phyloP scores from a whole-genome alignment of 2,329 filamentous ascomycete species.

The Ceratocystis eucalypticola region DNA sequence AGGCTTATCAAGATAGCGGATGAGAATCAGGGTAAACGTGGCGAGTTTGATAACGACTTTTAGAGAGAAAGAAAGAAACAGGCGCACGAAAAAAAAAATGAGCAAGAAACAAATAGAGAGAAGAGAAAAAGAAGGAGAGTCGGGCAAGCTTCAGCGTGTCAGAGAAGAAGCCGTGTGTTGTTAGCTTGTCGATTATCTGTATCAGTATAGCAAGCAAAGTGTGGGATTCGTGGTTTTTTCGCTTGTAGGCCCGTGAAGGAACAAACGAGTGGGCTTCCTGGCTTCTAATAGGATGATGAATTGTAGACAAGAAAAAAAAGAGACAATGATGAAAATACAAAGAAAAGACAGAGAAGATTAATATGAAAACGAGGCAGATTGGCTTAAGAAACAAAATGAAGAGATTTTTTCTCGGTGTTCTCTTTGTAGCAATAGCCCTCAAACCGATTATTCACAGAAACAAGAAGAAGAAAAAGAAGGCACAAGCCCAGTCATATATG shows the following conservation, averaged over 20 bases:
- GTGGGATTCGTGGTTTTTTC: conserved; percentile 8
- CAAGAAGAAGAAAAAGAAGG: conserved; percentile 13
- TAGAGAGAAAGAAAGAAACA: not conserved
- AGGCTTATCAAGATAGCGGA: no score
- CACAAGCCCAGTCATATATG: conserved; percentile 10
- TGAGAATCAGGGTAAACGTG: no score
- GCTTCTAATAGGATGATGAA: conserved; percentile 8
- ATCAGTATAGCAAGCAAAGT: not conserved
- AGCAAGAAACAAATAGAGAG: not conserved
- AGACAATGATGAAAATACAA: not conserved
- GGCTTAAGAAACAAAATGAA: not conserved
- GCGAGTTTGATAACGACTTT: not conserved
- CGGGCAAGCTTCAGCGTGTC: not conserved
- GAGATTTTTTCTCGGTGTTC: not conserved
- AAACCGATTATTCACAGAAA: conserved; percentile 11
- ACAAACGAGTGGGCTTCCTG: not conserved
- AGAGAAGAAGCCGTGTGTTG: not conserved
- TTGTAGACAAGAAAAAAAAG: conserved; percentile 2
- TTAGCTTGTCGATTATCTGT: not conserved
- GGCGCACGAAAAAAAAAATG: not conserved
- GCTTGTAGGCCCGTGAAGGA: conserved; percentile 1
- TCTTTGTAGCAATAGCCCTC: not conserved
- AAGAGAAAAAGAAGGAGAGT: not conserved
- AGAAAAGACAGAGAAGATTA: conserved; percentile 13
- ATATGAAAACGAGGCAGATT: conserved; percentile 9